These are phyloP conservation scores for Rhodamnia argentea DNA, from an alignment of 345 rosid genomes.

Conservation along the genomic window DNA sequence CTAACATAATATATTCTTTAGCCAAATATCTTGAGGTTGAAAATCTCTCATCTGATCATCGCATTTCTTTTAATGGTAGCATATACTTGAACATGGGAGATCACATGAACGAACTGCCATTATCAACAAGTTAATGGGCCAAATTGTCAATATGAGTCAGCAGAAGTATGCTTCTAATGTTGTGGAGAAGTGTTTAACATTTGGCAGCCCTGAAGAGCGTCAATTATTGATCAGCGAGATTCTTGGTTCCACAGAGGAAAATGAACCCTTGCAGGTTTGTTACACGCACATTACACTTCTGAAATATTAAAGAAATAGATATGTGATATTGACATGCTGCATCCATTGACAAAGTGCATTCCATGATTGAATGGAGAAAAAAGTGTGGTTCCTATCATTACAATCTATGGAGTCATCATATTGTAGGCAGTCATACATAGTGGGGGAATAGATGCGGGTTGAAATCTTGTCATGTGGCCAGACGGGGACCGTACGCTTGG, in stretches of 20 bases:
- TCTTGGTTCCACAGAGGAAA: conserved; percentile 89
- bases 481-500: not conserved
- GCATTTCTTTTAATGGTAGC: conserved; percentile 28
- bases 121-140: conserved; percentile 76
- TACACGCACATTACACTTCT: not conserved
- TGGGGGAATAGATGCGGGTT: not conserved
- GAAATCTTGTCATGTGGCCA: not conserved
- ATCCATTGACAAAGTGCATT: not conserved
- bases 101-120: conserved; percentile 69
- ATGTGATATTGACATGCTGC: not conserved
- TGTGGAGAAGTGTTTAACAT: conserved; percentile 84
- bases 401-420: not conserved
- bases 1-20: not conserved
- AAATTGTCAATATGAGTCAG: conserved; percentile 93
- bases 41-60: not conserved
- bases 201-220: conserved; percentile 80
- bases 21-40: not conserved
- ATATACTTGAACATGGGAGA: conserved; percentile 83
- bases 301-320: not conserved
- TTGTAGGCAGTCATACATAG: not conserved
- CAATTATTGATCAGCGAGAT: conserved; percentile 79
- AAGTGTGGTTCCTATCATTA: not conserved
- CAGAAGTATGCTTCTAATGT: conserved; percentile 98
- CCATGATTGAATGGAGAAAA: not conserved
- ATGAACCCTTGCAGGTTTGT: conserved; percentile 90